These are phyloP conservation scores for Ophiosphaerella narmari DNA, from an alignment of 2,329 filamentous ascomycete species.

Conservation along the genomic window DNA sequence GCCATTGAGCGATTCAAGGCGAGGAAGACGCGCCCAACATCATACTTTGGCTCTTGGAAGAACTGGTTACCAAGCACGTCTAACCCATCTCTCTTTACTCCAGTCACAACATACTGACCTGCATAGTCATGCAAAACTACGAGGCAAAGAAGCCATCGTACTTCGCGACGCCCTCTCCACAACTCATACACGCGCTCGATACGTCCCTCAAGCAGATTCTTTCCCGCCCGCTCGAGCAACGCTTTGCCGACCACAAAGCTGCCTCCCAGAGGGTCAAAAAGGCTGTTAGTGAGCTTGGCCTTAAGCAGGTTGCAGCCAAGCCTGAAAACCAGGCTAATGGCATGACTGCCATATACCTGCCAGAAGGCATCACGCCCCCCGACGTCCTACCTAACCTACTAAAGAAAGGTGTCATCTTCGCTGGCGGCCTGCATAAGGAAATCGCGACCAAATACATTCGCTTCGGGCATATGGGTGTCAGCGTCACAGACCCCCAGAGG, in stretches of 20 bases:
- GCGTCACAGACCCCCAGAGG: constrained; percentile 78
- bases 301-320: constrained; percentile 84
- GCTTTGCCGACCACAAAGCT: constrained; percentile 80
- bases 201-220: constrained; percentile 87
- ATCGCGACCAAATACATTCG: constrained; percentile 92
- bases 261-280: constrained; percentile 87
- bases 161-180: constrained; percentile 94
- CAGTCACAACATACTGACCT: constrained; percentile 18
- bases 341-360: constrained; percentile 97
- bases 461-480: constrained; percentile 98
- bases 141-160: constrained; percentile 97
- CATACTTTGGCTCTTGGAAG: constrained; percentile 95
- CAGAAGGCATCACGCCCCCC: constrained; percentile 77
- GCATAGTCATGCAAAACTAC: constrained; percentile 93
- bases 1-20: constrained; percentile 81
- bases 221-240: constrained; percentile 75
- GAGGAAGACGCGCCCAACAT: constrained; percentile 78
- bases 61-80: constrained; percentile 87
- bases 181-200: constrained; percentile 90
- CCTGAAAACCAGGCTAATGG: constrained; percentile 92
- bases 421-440: constrained; percentile 93
- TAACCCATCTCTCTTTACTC: background rate
- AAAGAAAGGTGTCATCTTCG: constrained; percentile 90
- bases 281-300: constrained; percentile 75
- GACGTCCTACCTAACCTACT: constrained; percentile 84